Evolutionary conservation across 768 basidiomycete species (phyloP).

Genomic region (Leccinellum luteum): DNA sequence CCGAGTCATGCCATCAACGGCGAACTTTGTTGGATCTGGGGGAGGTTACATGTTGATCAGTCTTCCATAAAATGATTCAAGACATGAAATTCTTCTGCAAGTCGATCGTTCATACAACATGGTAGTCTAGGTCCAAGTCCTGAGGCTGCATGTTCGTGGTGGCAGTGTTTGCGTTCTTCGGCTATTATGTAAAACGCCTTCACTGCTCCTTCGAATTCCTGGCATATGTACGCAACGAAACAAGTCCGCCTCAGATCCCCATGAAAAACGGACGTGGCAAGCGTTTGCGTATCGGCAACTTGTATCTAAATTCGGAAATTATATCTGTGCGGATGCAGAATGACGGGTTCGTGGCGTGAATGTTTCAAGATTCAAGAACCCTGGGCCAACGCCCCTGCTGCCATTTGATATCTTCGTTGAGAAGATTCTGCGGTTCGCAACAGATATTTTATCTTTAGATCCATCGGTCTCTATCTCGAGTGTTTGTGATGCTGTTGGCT

Average conservation of each 20-base stretch:
- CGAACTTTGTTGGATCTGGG: background rate
- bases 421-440: background rate
- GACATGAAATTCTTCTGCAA: background rate
- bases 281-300: background rate
- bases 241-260: background rate
- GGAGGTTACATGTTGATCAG: background rate
- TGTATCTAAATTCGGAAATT: background rate
- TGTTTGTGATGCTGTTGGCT: background rate
- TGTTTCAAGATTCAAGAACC: background rate
- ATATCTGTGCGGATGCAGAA: background rate
- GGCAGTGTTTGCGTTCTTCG: background rate
- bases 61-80: background rate
- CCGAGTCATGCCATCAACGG: background rate
- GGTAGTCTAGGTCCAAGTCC: background rate
- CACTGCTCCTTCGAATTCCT: too few relatives aligned
- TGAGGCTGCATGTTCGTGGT: background rate
- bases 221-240: background rate
- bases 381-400: background rate
- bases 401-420: background rate
- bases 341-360: background rate
- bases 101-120: background rate
- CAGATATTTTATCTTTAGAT: background rate
- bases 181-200: background rate
- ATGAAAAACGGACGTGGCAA: background rate
- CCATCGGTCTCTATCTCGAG: background rate